Evolutionary conservation across 2,329 filamentous ascomycete species (phyloP), one percentile per base, ranked within the genome.

Genomic region (Coniella lustricola): DNA sequence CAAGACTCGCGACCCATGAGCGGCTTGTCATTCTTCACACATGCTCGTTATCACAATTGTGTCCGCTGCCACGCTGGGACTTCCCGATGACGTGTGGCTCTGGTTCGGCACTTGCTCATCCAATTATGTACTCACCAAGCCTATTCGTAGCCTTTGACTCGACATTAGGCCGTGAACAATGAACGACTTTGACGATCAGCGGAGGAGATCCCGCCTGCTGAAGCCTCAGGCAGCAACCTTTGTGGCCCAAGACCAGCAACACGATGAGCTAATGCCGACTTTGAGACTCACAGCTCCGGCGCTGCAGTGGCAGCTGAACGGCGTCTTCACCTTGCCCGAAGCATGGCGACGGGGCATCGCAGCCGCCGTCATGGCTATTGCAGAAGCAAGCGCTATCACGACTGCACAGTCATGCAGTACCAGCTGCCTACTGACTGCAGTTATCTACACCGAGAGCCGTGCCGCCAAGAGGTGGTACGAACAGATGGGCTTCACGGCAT

Each of bases 271-370:
- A 47, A 49, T 3, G 52, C 51, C 44, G 41, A 29, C 10, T 14
- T 14, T 35, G 54, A 52, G 39, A 38, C 45, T 48, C 41, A 51
- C 48, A 32, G 20, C 48, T 42, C 36, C n/a, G 17, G 39, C 32
- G 33, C 45, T 59, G 8, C 59, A 60, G 48, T 68, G 58, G 49
- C 60, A 64, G 32, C 57, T 70, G 35, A 61, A 64, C 43, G 66
- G 61, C 17, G 63, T 69, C 51, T 70, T 66, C 49, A 69, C 64
- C 8, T 50, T 57, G n/a, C 64, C 65, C 33, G 57, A 63, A 42
- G 60, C 60, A 47, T 64, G 67, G 13, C 61, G 65, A 1, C 59
- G 58, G 42, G 67, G 67, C 9, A 54, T 67, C 29, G 67, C 61
- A 9, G 61, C 60, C 48, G 55, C 56, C 2, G 54, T 70, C 21